A percentile compares a stretch with the other conserved stretches of the same genome.
Conservation (phyloP, 2,329 filamentous ascomycete species). For the Epichloe gansuensis region DNA sequence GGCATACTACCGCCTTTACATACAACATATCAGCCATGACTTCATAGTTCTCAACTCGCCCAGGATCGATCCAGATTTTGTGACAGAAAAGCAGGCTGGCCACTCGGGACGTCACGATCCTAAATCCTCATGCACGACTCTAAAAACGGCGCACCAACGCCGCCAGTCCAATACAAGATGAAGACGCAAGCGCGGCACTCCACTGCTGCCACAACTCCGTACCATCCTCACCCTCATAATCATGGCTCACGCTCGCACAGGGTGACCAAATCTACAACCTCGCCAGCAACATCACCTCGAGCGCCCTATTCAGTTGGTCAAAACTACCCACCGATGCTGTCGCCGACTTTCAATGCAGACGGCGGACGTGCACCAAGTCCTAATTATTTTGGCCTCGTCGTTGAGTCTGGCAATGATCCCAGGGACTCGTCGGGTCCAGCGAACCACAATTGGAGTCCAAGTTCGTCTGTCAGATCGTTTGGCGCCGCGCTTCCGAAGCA, state of each 20-base stretch:
- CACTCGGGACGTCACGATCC: background rate
- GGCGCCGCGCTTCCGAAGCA: slow-evolving; percentile 55
- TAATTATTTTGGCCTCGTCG: slow-evolving; percentile 74
- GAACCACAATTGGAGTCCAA: slow-evolving; percentile 63
- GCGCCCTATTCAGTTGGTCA: slow-evolving; percentile 43
- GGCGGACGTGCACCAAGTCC: slow-evolving; percentile 50
- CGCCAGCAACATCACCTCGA: slow-evolving; percentile 40
- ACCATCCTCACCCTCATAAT: slow-evolving; percentile 26
- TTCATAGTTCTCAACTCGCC: background rate
- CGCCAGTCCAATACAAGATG: slow-evolving; percentile 31
- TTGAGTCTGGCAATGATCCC: slow-evolving; percentile 48
- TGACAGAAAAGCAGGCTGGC: background rate
- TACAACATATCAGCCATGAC: slow-evolving; percentile 3
- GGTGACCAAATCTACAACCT: slow-evolving; percentile 33
- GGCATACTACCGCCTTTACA: background rate
- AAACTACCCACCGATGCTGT: slow-evolving; percentile 37
- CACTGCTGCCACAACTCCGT: slow-evolving; percentile 20
- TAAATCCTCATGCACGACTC: slow-evolving; percentile 6
- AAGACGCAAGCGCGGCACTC: slow-evolving; percentile 30
- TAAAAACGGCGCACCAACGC: slow-evolving; percentile 22
- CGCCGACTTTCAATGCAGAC: slow-evolving; percentile 23
- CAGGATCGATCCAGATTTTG: background rate
- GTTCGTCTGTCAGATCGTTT: slow-evolving; percentile 58
- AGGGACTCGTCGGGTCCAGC: slow-evolving; percentile 52
- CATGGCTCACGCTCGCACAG: slow-evolving; percentile 29